Conservation (phyloP, 2,329 filamentous ascomycete genomes). For the Arthrobotrys megalospora region DNA sequence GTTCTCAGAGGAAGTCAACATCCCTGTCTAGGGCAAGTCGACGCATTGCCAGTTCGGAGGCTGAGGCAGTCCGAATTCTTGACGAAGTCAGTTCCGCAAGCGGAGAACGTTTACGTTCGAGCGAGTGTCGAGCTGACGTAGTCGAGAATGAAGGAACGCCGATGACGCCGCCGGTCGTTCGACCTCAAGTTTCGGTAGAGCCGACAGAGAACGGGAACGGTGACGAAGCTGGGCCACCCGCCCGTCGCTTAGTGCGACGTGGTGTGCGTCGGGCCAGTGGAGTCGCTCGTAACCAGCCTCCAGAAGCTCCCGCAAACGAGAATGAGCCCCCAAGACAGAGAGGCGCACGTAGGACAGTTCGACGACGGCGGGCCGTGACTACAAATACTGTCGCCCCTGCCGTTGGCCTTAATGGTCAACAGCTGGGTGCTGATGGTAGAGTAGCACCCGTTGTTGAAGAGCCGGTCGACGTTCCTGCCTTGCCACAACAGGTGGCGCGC, state of each 20-base stretch:
- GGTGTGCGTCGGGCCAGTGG: neutral
- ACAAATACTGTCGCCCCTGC: constrained; percentile 21
- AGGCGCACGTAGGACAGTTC: constrained; percentile 17
- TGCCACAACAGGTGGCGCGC: constrained; percentile 8
- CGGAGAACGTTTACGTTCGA: neutral
- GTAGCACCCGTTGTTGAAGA: constrained; percentile 4
- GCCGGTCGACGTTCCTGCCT: constrained; percentile 9
- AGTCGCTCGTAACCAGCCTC: neutral
- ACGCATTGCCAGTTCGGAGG: neutral
- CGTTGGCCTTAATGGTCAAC: constrained; percentile 19
- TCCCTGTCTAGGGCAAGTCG: neutral
- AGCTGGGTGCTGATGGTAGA: constrained; percentile 14
- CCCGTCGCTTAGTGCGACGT: constrained; percentile 13
- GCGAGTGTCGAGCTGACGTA: constrained; percentile 6
- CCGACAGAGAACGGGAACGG: constrained; percentile 11
- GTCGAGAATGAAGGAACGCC: neutral
- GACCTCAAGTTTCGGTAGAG: neutral
- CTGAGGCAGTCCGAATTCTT: neutral
- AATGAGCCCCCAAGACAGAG: neutral
- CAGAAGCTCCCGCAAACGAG: neutral
- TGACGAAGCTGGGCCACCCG: neutral
- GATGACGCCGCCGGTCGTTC: constrained; percentile 9
- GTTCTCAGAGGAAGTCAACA: constrained; percentile 29
- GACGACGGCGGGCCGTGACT: neutral
- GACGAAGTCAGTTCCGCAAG: constrained; percentile 4